Evolutionary conservation across 805 yeast genomes (phyloP).

Genomic region (Kluyveromyces wickerhamii): DNA sequence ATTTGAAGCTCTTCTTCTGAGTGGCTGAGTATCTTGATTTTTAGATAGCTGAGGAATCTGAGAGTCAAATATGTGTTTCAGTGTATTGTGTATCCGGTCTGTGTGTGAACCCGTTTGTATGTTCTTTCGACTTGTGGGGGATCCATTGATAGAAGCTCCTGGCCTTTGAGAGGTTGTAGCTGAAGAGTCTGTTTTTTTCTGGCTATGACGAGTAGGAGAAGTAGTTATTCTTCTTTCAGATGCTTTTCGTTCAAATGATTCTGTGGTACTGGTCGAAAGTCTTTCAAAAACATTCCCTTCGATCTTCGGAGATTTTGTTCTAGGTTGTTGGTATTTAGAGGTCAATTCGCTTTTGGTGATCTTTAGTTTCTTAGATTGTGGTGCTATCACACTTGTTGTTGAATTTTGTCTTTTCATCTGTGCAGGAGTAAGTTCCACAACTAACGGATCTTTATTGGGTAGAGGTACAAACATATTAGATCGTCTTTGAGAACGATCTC

Average conservation of each 20-base stretch:
- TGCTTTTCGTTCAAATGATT: constrained; percentile 26
- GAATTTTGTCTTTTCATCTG: constrained; percentile 1
- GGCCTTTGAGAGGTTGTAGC: not conserved
- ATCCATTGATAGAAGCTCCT: constrained; percentile 16
- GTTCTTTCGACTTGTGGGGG: constrained; percentile 22
- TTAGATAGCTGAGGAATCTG: constrained; percentile 8
- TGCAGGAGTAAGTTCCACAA: constrained; percentile 15
- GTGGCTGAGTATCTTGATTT: not conserved
- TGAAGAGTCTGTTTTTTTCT: constrained; percentile 9
- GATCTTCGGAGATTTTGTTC: not conserved
- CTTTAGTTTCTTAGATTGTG: constrained; percentile 1
- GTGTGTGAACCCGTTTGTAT: constrained; percentile 10
- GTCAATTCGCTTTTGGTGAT: not conserved
- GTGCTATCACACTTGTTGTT: not conserved
- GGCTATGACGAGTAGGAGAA: constrained; percentile 5
- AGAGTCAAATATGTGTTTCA: constrained; percentile 21
- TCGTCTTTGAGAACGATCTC: constrained; percentile 21
- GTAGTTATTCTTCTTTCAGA: constrained; percentile 1
- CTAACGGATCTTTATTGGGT: constrained; percentile 28
- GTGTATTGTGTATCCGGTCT: constrained; percentile 21
- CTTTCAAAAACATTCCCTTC: constrained; percentile 25
- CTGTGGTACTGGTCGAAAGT: constrained; percentile 22
- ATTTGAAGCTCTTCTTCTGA: constrained; percentile 3
- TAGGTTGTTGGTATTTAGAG: not conserved
- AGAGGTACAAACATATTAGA: constrained; percentile 30